Conservation (phyloP, 306 rosid genomes). For the Trichosanthes cucumerina region DNA sequence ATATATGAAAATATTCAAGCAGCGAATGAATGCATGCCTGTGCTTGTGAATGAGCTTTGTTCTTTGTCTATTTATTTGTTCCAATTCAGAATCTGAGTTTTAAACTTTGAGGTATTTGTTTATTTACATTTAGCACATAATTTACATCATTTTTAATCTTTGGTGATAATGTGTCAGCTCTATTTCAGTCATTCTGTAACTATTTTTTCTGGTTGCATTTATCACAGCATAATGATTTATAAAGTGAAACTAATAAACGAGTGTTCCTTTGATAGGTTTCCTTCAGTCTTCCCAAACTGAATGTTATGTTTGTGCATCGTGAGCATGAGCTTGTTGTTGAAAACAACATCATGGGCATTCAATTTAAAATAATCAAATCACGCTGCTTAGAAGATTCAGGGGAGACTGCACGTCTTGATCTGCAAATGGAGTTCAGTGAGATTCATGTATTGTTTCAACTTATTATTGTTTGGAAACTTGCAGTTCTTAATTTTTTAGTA, state of each 20-base stretch:
- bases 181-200: not conserved
- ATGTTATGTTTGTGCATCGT: slow-evolving; percentile 64
- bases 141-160: not conserved
- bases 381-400: slow-evolving; percentile 70
- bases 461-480: slow-evolving; percentile 20
- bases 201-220: slow-evolving; percentile 1
- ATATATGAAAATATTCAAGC: not conserved
- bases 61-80: not conserved
- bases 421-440: slow-evolving; percentile 86
- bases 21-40: not conserved
- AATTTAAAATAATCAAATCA: slow-evolving; percentile 64
- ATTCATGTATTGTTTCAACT: slow-evolving; percentile 67
- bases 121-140: not conserved
- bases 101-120: not conserved
- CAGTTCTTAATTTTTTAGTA: not conserved
- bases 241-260: not conserved
- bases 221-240: not conserved
- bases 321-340: slow-evolving; percentile 55
- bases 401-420: slow-evolving; percentile 84
- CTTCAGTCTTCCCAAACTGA: slow-evolving; percentile 83
- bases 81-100: not conserved
- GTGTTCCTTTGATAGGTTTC: slow-evolving; percentile 48
- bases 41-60: not conserved
- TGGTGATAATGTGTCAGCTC: not conserved
- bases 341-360: slow-evolving; percentile 90